Evolutionary conservation across 2,329 filamentous ascomycete species (phyloP).

Genomic region (Gliomastix tumulicola): DNA sequence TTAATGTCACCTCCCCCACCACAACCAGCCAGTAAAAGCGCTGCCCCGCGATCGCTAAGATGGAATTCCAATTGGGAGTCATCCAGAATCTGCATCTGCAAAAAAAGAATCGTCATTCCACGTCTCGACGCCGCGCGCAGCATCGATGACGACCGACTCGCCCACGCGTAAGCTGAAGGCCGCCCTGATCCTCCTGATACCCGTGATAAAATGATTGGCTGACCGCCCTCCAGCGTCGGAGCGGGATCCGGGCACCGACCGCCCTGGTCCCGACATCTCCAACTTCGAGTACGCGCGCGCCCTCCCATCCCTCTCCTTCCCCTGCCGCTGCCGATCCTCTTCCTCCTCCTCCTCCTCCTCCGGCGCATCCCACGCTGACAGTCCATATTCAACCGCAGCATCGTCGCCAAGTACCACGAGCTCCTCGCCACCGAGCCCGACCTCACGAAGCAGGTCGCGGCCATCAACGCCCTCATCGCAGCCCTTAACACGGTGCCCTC

Average conservation of each 20-base stretch:
- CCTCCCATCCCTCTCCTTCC: background rate
- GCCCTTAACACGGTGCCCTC: conserved; percentile 74
- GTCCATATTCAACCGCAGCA: too few relatives aligned
- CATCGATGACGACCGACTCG: background rate
- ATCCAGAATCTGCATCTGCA: background rate
- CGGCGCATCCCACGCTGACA: too few relatives aligned
- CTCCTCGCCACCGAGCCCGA: conserved; percentile 64
- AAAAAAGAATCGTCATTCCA: background rate
- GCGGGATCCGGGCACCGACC: background rate
- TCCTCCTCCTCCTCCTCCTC: too few relatives aligned
- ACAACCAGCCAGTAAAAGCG: background rate
- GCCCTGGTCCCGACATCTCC: background rate
- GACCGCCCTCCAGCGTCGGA: background rate
- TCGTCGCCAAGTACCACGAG: conserved; percentile 47
- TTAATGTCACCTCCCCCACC: background rate
- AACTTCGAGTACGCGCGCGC: conserved; percentile 1
- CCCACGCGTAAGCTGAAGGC: background rate
- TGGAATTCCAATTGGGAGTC: background rate
- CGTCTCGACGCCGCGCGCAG: too few relatives aligned
- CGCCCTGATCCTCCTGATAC: background rate
- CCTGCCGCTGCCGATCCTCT: background rate
- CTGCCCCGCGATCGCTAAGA: background rate
- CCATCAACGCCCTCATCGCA: conserved; percentile 84
- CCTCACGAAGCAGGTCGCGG: conserved; percentile 91
- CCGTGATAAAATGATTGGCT: background rate